These are phyloP conservation scores for Sporothrix euskadiensis DNA, from an alignment of 2,329 filamentous ascomycete species.

Conservation along the genomic window DNA sequence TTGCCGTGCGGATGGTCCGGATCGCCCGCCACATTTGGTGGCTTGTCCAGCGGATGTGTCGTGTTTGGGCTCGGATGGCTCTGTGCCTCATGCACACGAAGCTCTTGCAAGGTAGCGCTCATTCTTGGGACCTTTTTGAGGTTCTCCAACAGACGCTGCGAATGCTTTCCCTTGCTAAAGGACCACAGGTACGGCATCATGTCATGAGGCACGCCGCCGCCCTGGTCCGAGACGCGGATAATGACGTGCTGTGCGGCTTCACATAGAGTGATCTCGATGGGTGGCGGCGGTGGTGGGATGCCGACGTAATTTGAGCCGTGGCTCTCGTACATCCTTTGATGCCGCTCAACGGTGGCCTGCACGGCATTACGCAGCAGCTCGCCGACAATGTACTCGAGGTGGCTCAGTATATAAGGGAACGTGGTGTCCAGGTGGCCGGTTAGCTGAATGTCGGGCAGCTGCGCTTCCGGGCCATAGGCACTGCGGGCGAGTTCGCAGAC, in stretches of 20 bases:
- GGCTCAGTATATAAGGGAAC: constrained; percentile 94
- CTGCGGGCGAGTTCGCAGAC: constrained; percentile 72
- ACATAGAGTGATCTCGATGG: constrained; percentile 92
- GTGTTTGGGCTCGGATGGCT: neutral
- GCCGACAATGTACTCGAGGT: constrained; percentile 95
- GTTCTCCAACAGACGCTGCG: constrained; percentile 76
- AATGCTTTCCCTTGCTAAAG: constrained; percentile 88
- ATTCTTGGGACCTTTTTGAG: constrained; percentile 84
- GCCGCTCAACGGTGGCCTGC: constrained; percentile 82
- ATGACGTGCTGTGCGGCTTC: constrained; percentile 94
- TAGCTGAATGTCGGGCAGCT: constrained; percentile 78
- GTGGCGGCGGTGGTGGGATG: constrained; percentile 56
- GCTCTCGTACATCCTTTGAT: constrained; percentile 40
- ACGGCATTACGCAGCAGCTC: constrained; percentile 94
- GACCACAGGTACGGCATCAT: constrained; percentile 92
- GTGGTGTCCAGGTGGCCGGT: constrained; percentile 84
- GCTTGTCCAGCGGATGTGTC: constrained; percentile 3
- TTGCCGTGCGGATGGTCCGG: constrained; percentile 40
- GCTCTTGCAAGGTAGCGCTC: constrained; percentile 89
- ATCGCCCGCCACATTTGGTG: neutral
- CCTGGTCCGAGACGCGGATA: constrained; percentile 92
- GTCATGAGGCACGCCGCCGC: constrained; percentile 84
- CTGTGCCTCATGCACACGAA: constrained; percentile 52
- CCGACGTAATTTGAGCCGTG: neutral
- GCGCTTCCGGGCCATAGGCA: constrained; percentile 69